Conservation (phyloP, 345 rosid species). For the Eucalyptus tenuipes region DNA sequence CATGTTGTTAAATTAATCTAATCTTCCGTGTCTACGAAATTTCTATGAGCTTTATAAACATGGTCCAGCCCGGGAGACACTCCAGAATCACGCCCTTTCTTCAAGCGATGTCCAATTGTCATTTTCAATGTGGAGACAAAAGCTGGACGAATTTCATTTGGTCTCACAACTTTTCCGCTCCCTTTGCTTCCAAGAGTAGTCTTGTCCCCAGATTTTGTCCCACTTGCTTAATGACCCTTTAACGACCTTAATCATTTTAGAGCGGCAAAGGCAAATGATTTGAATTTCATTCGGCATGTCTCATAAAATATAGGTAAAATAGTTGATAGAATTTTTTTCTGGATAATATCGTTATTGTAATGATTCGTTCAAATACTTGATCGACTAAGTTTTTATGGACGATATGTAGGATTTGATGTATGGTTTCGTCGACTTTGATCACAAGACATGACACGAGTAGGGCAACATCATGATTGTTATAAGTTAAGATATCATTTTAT, state of each 20-base stretch:
- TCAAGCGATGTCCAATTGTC: neutral
- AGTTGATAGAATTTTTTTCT: too few relatives aligned
- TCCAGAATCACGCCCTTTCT: neutral
- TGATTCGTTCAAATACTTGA: neutral
- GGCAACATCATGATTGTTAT: neutral
- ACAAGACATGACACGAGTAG: neutral
- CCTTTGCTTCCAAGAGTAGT: neutral
- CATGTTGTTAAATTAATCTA: accelerated
- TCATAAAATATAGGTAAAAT: neutral
- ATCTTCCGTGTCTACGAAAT: neutral
- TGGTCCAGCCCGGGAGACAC: neutral
- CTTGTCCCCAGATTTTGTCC: neutral
- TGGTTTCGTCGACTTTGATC: neutral
- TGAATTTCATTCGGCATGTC: neutral
- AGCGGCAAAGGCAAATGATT: neutral
- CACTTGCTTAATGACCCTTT: neutral
- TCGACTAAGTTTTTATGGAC: too few relatives aligned
- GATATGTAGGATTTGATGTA: neutral
- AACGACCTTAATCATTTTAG: neutral
- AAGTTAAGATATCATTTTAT: accelerated
- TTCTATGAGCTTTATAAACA: neutral
- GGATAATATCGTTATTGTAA: neutral
- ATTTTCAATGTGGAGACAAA: neutral
- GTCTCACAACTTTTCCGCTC: neutral
- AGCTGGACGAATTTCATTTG: neutral